Base-by-base conservation (phyloP, 2,329 filamentous ascomycete genomes). In the Bipolaris cookei region DNA sequence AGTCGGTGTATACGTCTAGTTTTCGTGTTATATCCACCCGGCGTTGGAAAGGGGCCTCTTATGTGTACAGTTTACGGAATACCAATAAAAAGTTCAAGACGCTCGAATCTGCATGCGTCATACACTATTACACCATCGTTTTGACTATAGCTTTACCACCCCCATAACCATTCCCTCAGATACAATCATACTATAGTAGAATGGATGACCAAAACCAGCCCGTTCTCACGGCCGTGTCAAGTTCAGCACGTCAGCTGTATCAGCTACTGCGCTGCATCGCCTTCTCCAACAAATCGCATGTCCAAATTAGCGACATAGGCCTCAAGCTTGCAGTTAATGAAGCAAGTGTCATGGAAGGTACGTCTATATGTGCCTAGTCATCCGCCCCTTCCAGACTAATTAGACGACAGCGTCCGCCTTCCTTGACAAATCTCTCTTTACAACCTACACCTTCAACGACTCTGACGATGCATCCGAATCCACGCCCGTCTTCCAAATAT, bases 1-100 rank as follows among this genome's bases (percentile, higher is more conserved):
- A 59, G 95, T 95, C 76, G 95, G 95, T 77, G 95, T 99, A 75
- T 98, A 99, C 88, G 92, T 99, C 78, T 99, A 86, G 80, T 66
- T 68, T 66, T 59, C 59, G 59, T 63, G 60, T 44, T 60, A 51
- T 59, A 50, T 61, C 63, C 58, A 58, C 56, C 62, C 62, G 69
- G 69, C 70, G 69, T 72, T 73, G 57, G 67, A 63, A 16, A 44
- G 18, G 21, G 58, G 44, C 58, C 63, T 61, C 48, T 32, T 56
- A 44, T 53, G 60, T 71, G 64, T 71, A 70, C 76, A 75, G 68
- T 76, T 63, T 76, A 74, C 66, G 67, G 71, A 69, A 73, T 76
- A 76, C 66, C 67, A 71, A 74, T 76, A 75, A 71, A 70, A 69
- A 56, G 50, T 63, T 69, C 63, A 65, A 68, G 67, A 63, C 61